Conservation (phyloP, 805 yeast genomes). For the Starmerella khaoyaiensis region DNA sequence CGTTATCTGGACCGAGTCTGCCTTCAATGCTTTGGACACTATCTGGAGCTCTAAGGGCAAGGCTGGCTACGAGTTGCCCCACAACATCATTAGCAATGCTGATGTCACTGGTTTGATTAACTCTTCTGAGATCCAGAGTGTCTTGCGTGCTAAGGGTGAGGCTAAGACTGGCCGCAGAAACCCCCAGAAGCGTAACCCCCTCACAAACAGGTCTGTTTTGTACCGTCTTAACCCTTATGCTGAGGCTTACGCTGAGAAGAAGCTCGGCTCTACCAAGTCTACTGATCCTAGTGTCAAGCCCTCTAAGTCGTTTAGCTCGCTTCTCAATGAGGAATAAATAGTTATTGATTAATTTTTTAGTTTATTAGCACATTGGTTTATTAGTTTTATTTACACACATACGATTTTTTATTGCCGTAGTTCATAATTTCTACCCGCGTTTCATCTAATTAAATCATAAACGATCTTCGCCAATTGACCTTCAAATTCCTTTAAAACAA, state of each 20-base stretch:
- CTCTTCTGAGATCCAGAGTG: slow-evolving; percentile 98
- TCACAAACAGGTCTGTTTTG: slow-evolving; percentile 97
- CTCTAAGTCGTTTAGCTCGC: slow-evolving; percentile 25
- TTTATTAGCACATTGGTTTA: not conserved
- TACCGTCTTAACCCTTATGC: slow-evolving; percentile 99
- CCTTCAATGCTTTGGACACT: slow-evolving; percentile 90
- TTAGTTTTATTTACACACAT: too few species aligned
- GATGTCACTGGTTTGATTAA: slow-evolving; percentile 95
- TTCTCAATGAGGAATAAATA: slow-evolving; percentile 27
- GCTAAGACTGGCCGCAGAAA: slow-evolving; percentile 84
- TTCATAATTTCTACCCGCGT: too few species aligned
- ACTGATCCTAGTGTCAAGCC: slow-evolving; percentile 38
- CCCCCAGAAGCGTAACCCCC: slow-evolving; percentile 98
- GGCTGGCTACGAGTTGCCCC: slow-evolving; percentile 84
- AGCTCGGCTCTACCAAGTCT: slow-evolving; percentile 73
- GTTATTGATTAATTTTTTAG: not conserved
- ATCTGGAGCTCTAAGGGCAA: slow-evolving; percentile 94
- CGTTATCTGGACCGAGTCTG: slow-evolving; percentile 98
- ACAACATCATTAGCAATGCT: slow-evolving; percentile 86
- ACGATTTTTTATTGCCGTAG: too few species aligned
- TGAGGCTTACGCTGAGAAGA: slow-evolving; percentile 86
- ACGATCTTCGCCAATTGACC: too few species aligned
- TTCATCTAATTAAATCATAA: too few species aligned
- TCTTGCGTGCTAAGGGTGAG: slow-evolving; percentile 81
- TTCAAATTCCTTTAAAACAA: slow-evolving; percentile 16